Evolutionary conservation across 352 stramenopile genomes (phyloP).

Genomic region (Pythium pectinolyticum): DNA sequence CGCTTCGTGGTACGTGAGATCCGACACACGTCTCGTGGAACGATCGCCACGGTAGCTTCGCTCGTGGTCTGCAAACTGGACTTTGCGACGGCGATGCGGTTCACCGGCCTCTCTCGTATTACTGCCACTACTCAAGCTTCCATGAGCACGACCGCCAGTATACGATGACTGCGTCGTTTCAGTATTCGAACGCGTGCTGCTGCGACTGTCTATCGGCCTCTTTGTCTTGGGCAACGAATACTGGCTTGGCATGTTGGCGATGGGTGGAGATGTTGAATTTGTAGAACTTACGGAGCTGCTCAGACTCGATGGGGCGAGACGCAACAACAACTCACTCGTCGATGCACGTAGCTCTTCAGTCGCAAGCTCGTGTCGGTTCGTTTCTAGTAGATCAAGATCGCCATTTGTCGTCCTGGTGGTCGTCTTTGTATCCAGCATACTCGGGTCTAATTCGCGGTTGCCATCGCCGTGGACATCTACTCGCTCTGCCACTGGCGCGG

Average conservation of each 20-base stretch:
- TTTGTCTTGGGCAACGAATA: not conserved
- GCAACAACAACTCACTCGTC: constrained; percentile 16
- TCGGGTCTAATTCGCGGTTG: too few species aligned
- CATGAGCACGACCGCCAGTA: not conserved
- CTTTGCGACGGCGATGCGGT: constrained; percentile 15
- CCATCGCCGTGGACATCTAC: too few species aligned
- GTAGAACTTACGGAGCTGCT: not conserved
- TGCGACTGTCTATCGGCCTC: not conserved
- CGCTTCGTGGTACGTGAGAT: constrained; percentile 17
- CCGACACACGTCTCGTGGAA: not conserved
- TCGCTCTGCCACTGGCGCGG: too few species aligned
- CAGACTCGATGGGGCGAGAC: constrained; percentile 6
- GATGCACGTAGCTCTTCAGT: constrained; percentile 13
- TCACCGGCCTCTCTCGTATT: not conserved
- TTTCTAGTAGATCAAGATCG: not conserved
- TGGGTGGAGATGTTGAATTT: not conserved
- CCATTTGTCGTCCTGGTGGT: not conserved
- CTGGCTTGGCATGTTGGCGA: not conserved
- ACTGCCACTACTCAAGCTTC: not conserved
- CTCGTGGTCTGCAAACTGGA: constrained; percentile 21
- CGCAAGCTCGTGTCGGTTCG: not conserved
- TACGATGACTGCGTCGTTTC: not conserved
- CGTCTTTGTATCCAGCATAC: constrained; percentile 14
- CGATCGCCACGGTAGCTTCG: constrained; percentile 17
- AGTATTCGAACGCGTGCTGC: not conserved